Conservation (phyloP, 139 green algal species). For the Yamagishiella unicocca region DNA sequence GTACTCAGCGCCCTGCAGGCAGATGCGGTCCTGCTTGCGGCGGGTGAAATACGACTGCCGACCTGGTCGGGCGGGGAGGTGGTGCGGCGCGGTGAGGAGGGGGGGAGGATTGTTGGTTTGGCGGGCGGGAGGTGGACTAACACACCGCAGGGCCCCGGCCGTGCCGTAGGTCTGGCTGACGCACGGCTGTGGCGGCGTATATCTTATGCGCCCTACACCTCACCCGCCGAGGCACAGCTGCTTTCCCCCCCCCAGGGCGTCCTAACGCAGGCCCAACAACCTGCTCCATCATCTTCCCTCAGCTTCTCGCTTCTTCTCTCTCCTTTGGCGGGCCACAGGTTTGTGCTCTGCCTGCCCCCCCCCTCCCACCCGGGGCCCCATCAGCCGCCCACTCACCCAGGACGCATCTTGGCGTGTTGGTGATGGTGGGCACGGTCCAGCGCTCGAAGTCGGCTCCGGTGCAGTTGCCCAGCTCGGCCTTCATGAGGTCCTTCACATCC, state of each 20-base stretch:
- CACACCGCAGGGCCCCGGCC: not conserved
- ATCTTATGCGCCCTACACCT: too few species aligned
- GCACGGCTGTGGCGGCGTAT: too few species aligned
- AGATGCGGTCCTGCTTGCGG: constrained; percentile 64
- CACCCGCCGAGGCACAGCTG: too few species aligned
- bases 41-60: constrained; percentile 58
- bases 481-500: constrained; percentile 67
- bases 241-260: too few species aligned
- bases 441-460: constrained; percentile 56
- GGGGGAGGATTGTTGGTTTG: not conserved
- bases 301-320: too few species aligned
- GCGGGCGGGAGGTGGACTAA: not conserved
- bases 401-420: constrained; percentile 48
- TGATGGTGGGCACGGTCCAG: constrained; percentile 55
- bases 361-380: not conserved
- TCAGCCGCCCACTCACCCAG: constrained; percentile 53
- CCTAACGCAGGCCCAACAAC: too few species aligned
- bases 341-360: too few species aligned
- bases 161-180: too few species aligned
- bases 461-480: constrained; percentile 43
- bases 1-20: constrained; percentile 79
- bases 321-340: too few species aligned
- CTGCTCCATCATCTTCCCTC: too few species aligned
- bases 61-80: constrained; percentile 38
- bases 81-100: too few species aligned